Percentiles rank a stretch among this genome's conserved stretches.
phyloP scores from a whole-genome alignment of 768 basidiomycete genomes.

The Hebeloma cylindrosporum region DNA sequence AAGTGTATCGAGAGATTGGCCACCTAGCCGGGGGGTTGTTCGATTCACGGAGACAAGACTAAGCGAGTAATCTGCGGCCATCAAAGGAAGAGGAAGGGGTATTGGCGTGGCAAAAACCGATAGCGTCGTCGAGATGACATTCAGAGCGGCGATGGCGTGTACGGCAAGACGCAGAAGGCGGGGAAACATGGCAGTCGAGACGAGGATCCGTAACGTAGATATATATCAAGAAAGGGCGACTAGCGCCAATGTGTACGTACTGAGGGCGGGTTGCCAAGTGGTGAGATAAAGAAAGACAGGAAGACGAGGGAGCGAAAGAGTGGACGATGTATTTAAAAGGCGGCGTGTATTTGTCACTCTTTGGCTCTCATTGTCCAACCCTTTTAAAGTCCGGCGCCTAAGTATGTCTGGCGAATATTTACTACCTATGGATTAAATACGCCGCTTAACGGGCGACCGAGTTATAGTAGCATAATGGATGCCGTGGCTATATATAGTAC shows the following conservation, averaged over 20 bases:
- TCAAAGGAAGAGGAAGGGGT: slow-evolving; percentile 32
- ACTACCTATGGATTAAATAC: too few relatives aligned
- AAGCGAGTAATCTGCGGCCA: slow-evolving; percentile 31
- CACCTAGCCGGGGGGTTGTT: slow-evolving; percentile 10
- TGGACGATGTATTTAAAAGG: not conserved
- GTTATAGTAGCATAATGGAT: too few relatives aligned
- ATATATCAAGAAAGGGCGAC: slow-evolving; percentile 15
- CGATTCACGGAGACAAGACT: slow-evolving; percentile 22
- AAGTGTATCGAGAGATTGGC: slow-evolving; percentile 1
- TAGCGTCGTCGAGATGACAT: slow-evolving; percentile 29
- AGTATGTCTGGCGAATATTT: too few relatives aligned
- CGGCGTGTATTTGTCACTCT: slow-evolving; percentile 16
- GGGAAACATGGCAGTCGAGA: slow-evolving; percentile 18
- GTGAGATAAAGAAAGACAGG: slow-evolving; percentile 11
- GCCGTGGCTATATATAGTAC: too few relatives aligned
- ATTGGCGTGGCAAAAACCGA: slow-evolving; percentile 39
- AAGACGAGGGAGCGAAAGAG: not conserved
- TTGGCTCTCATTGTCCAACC: too few relatives aligned
- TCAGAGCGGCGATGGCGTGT: slow-evolving; percentile 37
- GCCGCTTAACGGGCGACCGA: too few relatives aligned
- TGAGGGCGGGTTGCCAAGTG: slow-evolving; percentile 6
- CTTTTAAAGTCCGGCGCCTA: too few relatives aligned
- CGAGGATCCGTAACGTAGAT: slow-evolving; percentile 27
- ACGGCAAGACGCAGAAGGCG: slow-evolving; percentile 41
- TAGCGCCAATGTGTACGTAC: slow-evolving; percentile 16